Evolutionary conservation across 768 basidiomycete genomes (phyloP), one percentile per base, ranked within the genome.

Genomic region (Boletus reticuloceps): DNA sequence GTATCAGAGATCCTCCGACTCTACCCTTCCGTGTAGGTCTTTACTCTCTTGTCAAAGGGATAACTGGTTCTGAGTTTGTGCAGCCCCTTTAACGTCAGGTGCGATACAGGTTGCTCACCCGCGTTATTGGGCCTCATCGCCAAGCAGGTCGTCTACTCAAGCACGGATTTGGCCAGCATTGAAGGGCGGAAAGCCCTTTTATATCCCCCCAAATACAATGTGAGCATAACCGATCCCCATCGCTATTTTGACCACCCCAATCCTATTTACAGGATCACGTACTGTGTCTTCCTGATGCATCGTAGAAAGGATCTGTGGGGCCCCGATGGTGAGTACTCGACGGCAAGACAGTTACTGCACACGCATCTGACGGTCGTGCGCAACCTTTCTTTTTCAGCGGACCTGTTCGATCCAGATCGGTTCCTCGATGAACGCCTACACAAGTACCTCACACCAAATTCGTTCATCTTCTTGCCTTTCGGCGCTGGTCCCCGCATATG

Each of bases 401-500:
- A 67, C 16, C 58, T 73, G 45, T 87, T 86, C 58, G 84, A 87
- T 61, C 86, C 85, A 1, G 82, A 85, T 59, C 75, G 86, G 14
- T 88, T 83, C 74, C 66, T 86, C 44, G 86, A 88, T 53, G 75
- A 77, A 11, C 74, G 85, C 29, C 59, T 82, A 8, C 74, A 76
- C 51, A 79, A 78, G 59, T 82, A 82, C 54, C 71, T 85, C 19
- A 74, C 72, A 0, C 75, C 77, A 2, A 86, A 86, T 55, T 84
- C 84, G 2, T 85, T 81, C 74, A 87, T 89, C 56, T 88, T 87
- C 68, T 69, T 82, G 5, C 85, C 86, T 0, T 87, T 87, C 72
- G 85, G 85, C 53, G 84, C 83, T 1, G 86, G 83, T 1, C 86
- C 85, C 5, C 74, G 86, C 12, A 82, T 84, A 55, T 86, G 85